These are phyloP conservation scores for Paraphoma sp. DNA, from an alignment of 2,329 filamentous ascomycete species.

Conservation along the genomic window DNA sequence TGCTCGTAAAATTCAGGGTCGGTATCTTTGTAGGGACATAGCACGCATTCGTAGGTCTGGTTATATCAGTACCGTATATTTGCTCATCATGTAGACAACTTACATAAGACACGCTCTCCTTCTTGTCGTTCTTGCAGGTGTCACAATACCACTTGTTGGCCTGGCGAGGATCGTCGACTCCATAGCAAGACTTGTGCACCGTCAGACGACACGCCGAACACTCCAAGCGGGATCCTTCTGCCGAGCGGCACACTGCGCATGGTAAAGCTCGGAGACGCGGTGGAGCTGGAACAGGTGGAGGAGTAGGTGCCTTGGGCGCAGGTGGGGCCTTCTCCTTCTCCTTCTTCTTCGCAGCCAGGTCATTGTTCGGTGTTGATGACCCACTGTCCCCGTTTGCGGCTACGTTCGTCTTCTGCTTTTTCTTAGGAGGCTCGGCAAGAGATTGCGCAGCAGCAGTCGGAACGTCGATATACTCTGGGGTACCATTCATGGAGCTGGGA, in stretches of 20 bases:
- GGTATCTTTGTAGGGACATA: constrained; percentile 84
- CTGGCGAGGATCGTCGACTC: constrained; percentile 73
- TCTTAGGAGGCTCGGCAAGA: constrained; percentile 62
- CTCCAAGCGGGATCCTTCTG: constrained; percentile 67
- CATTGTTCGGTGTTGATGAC: constrained; percentile 49
- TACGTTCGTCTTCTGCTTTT: constrained; percentile 61
- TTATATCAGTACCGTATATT: constrained; percentile 21
- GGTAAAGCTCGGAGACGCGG: constrained; percentile 81
- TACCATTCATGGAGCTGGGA: constrained; percentile 29
- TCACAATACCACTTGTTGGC: constrained; percentile 89
- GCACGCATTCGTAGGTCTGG: constrained; percentile 86
- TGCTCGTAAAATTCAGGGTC: constrained; percentile 85
- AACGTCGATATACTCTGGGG: constrained; percentile 36
- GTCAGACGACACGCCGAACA: constrained; percentile 90
- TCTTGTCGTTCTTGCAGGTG: constrained; percentile 94
- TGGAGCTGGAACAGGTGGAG: constrained; percentile 73
- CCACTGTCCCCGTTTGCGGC: constrained; percentile 57
- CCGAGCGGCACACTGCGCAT: constrained; percentile 81
- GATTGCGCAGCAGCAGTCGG: constrained; percentile 31
- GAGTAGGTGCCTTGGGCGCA: constrained; percentile 53
- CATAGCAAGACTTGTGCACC: constrained; percentile 92
- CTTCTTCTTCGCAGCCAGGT: constrained; percentile 50
- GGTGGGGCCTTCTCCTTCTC: constrained; percentile 54
- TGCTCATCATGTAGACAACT: constrained; percentile 39
- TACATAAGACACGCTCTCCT: constrained; percentile 88